Conservation (phyloP, 768 basidiomycete species). For the Suillus paluster region DNA sequence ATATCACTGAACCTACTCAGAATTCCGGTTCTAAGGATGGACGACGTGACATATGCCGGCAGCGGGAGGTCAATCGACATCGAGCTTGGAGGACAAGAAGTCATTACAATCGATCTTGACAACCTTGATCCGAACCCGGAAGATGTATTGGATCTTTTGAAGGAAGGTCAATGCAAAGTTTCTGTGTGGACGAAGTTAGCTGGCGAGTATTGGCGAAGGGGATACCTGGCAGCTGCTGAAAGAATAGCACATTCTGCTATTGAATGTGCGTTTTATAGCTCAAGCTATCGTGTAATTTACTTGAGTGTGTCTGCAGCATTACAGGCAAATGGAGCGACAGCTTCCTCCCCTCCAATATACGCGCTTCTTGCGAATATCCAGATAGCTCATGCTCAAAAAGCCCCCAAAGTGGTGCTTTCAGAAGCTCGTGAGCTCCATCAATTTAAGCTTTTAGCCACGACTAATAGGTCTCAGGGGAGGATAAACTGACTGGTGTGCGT, state of each 20-base stretch:
- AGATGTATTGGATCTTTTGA: constrained; percentile 73
- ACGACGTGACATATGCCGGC: constrained; percentile 3
- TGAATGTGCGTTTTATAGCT: constrained; percentile 53
- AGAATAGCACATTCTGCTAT: constrained; percentile 70
- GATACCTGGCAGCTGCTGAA: constrained; percentile 77
- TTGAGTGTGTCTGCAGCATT: constrained; percentile 45
- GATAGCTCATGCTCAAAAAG: constrained; percentile 76
- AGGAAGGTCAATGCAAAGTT: constrained; percentile 71
- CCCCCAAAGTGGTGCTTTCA: constrained; percentile 77
- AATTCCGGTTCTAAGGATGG: constrained; percentile 16
- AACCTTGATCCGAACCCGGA: constrained; percentile 79
- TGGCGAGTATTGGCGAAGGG: constrained; percentile 86
- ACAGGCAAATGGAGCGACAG: constrained; percentile 49
- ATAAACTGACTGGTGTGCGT: constrained; percentile 59
- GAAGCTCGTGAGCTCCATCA: constrained; percentile 66
- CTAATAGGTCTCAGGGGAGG: constrained; percentile 55
- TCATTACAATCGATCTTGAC: constrained; percentile 89
- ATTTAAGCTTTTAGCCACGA: constrained; percentile 16
- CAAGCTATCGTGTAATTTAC: constrained; percentile 7
- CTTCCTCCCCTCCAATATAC: constrained; percentile 72
- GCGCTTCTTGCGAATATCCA: constrained; percentile 86
- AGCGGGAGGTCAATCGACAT: constrained; percentile 61
- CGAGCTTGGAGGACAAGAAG: constrained; percentile 81
- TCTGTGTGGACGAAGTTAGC: constrained; percentile 85
- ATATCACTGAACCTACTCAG: too few relatives aligned